Percentiles rank a stretch among this genome's conserved stretches.
Evolutionary conservation across 2,329 filamentous ascomycete genomes (phyloP).

Genomic region (Gnomoniopsis sp.): DNA sequence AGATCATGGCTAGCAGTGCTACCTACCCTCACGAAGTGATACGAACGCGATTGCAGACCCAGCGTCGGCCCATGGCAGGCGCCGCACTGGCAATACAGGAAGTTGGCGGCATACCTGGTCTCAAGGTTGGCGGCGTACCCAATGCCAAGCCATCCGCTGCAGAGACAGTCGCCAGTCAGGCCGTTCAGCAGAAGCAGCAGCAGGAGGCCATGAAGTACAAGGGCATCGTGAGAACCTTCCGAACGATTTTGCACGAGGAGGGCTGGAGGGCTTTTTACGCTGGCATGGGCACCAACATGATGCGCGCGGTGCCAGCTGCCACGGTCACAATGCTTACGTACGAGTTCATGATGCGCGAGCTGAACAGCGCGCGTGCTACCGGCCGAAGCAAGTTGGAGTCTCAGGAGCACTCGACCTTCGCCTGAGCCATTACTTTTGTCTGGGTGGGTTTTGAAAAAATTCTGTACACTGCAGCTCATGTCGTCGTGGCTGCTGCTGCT

Average conservation of each 20-base stretch:
- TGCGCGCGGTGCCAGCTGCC: conserved; percentile 89
- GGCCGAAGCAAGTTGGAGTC: conserved; percentile 29
- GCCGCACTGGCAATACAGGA: conserved; percentile 47
- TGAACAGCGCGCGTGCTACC: conserved; percentile 43
- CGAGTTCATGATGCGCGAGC: conserved; percentile 65
- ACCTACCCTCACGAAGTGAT: conserved; percentile 98
- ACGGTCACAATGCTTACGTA: conserved; percentile 98
- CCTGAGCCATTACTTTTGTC: not conserved
- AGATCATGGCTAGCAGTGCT: conserved; percentile 87
- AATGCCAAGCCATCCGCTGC: conserved; percentile 31
- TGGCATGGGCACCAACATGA: conserved; percentile 96
- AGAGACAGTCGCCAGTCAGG: conserved; percentile 22
- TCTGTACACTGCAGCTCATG: not conserved
- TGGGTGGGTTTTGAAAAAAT: not conserved
- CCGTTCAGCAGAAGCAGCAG: conserved; percentile 15
- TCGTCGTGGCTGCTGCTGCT: not conserved
- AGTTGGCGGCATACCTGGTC: conserved; percentile 41
- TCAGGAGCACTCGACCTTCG: conserved; percentile 4
- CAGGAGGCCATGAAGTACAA: conserved; percentile 57
- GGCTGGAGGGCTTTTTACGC: conserved; percentile 97
- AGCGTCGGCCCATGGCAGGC: conserved; percentile 67
- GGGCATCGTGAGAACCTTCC: conserved; percentile 77
- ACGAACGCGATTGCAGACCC: conserved; percentile 88
- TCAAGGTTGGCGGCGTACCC: conserved; percentile 11
- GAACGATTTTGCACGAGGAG: conserved; percentile 83